Base-by-base conservation (phyloP, 2,329 filamentous ascomycete genomes). In the Bertia moriformis region DNA sequence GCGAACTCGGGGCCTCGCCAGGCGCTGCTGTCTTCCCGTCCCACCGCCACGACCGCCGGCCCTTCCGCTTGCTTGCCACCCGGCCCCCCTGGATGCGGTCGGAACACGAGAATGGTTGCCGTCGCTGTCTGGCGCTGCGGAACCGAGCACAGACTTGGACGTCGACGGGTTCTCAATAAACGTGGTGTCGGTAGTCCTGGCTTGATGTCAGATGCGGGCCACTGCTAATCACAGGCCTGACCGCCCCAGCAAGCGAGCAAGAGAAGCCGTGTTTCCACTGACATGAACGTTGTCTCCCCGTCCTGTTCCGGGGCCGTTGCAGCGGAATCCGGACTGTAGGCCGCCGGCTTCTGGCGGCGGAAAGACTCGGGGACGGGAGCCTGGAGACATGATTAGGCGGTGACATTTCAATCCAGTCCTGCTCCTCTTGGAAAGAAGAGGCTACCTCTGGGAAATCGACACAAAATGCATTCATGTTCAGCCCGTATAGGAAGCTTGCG, bases 401-500 rank as follows among this genome's bases (percentile, higher is more conserved):
- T 37, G 18, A 22, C 32, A n/a, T 15, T 30, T n/a, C n/a, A 27
- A 38, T 5, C 17, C 18, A 18, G 17, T 20, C 39, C 17, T 24
- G 27, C 37, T 17, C 7, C 13, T 13, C 37, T n/a, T n/a, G n/a
- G n/a, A n/a, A n/a, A n/a, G n/a, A n/a, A n/a, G n/a, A 19, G 41
- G 55, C 39, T 61, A 87, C 87, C 74, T 98, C 91, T 0, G 87
- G 84, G 47, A 95, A 98, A 57, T 98, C 91, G 20, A 96, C 88
- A 57, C 89, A 96, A 56, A 96, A 98, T 1, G 91, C 91, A 58
- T 95, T 96, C 88, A 98, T 95, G 54, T 96, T 96, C 55, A 98
- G 59, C 2, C 91, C 91, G 51, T 96, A 98, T 36, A 98, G 62
- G 51, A 98, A 96, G 49, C 82, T 86, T 1, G 87, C 87, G 59